These are phyloP conservation scores for Metrosideros polymorpha DNA, from an alignment of 441 rosid genomes.

Conservation along the genomic window DNA sequence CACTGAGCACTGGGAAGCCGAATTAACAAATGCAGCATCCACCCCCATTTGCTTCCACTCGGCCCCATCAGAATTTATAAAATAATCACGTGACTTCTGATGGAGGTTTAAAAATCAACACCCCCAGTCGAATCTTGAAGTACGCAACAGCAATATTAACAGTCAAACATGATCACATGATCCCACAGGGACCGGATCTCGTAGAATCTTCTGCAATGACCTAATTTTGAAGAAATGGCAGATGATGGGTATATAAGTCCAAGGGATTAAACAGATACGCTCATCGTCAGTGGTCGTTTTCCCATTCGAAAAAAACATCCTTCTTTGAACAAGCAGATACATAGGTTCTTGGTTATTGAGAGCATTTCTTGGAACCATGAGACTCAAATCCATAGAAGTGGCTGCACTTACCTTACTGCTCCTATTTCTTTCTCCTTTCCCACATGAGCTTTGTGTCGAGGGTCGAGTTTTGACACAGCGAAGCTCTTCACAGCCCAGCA, in stretches of 20 bases:
- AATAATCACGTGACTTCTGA: slow-evolving; percentile 21
- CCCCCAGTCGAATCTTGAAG: background rate
- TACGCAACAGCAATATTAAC: slow-evolving; percentile 1
- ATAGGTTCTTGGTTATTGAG: background rate
- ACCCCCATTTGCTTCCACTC: background rate
- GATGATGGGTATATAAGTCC: background rate
- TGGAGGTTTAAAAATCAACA: background rate
- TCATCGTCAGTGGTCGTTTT: background rate
- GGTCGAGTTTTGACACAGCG: slow-evolving; percentile 18
- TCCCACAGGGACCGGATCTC: slow-evolving; percentile 35
- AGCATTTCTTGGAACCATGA: slow-evolving; percentile 21
- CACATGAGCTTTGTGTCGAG: slow-evolving; percentile 24
- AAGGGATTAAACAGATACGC: background rate
- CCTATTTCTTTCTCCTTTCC: slow-evolving; percentile 29
- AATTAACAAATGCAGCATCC: background rate
- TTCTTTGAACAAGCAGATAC: background rate
- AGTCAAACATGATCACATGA: slow-evolving; percentile 75
- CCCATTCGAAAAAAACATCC: background rate
- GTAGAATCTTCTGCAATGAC: background rate
- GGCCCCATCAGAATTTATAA: background rate
- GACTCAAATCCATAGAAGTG: slow-evolving; percentile 12
- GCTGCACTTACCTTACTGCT: slow-evolving; percentile 29
- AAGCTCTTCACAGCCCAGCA: background rate
- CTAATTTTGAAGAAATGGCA: background rate
- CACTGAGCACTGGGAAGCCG: background rate